Evolutionary conservation across 2,329 filamentous ascomycete species (phyloP).

Genomic region (Paraconiothyrium brasiliense): DNA sequence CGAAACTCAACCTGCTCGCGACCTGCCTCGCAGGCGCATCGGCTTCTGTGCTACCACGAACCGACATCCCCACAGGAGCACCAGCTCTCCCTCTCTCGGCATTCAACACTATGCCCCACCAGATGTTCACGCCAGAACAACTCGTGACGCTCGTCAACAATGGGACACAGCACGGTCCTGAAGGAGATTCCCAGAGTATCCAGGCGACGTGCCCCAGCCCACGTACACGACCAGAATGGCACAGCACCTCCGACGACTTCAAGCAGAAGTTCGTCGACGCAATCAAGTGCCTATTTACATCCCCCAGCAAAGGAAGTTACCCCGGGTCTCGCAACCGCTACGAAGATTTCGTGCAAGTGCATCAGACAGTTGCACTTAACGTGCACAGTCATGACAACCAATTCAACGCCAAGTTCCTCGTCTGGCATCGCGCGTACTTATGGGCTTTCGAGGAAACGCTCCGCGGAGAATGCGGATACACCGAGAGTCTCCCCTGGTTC

Average conservation of each 20-base stretch:
- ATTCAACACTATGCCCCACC: slow-evolving; percentile 1
- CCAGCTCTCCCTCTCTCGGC: slow-evolving; percentile 8
- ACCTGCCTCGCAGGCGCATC: slow-evolving; percentile 1
- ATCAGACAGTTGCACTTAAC: slow-evolving; percentile 44
- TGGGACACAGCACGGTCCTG: slow-evolving; percentile 1
- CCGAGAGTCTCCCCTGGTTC: slow-evolving; percentile 50
- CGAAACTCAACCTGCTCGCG: slow-evolving; percentile 3
- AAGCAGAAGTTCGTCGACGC: slow-evolving; percentile 37
- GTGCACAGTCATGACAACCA: slow-evolving; percentile 31
- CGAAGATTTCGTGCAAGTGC: slow-evolving; percentile 46
- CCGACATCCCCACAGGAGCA: slow-evolving; percentile 8
- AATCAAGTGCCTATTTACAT: slow-evolving; percentile 41
- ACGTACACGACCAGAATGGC: slow-evolving; percentile 44
- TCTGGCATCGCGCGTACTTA: slow-evolving; percentile 56
- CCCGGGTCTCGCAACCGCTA: slow-evolving; percentile 38
- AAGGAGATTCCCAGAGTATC: not conserved
- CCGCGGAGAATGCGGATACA: slow-evolving; percentile 55
- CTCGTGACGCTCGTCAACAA: slow-evolving; percentile 5
- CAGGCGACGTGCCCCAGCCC: slow-evolving; percentile 37
- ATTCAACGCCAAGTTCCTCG: slow-evolving; percentile 47
- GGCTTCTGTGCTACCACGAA: slow-evolving; percentile 1
- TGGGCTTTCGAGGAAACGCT: slow-evolving; percentile 55
- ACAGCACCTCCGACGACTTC: slow-evolving; percentile 33
- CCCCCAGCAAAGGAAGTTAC: slow-evolving; percentile 37
- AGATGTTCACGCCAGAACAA: slow-evolving; percentile 2